A percentile compares a stretch with the other conserved stretches of the same genome.
Evolutionary conservation across 306 rosid species (phyloP).

Genomic region (Vigna reflexopilosa): DNA sequence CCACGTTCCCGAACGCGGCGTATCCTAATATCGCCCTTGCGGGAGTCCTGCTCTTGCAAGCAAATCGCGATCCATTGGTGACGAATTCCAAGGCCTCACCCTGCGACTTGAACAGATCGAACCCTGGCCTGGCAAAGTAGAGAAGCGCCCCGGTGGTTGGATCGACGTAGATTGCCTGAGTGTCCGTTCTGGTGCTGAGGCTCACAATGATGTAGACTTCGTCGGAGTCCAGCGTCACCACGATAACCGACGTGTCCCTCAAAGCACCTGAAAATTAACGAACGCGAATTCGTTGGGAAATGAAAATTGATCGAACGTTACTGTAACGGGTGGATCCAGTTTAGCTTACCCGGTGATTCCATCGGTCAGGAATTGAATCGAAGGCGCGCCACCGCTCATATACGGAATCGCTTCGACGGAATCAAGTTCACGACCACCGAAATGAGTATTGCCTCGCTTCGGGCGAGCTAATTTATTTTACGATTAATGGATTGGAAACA

Average conservation of each 20-base stretch:
- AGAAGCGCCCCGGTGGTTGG: slow-evolving; percentile 92
- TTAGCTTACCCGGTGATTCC: slow-evolving; percentile 21
- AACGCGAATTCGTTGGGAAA: not conserved
- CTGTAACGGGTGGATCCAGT: not conserved
- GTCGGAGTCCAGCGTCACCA: slow-evolving; percentile 78
- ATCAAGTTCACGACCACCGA: not conserved
- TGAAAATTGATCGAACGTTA: not conserved
- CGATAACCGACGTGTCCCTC: slow-evolving; percentile 75
- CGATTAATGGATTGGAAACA: not conserved
- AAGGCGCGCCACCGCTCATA: slow-evolving; percentile 8
- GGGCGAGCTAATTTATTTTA: not conserved
- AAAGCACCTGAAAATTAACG: slow-evolving; percentile 47
- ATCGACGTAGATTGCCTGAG: slow-evolving; percentile 85
- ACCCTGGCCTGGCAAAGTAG: slow-evolving; percentile 60
- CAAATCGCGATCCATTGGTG: slow-evolving; percentile 68
- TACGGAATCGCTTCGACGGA: not conserved
- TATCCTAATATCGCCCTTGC: slow-evolving; percentile 88
- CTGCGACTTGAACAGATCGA: slow-evolving; percentile 78
- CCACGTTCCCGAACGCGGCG: slow-evolving; percentile 79
- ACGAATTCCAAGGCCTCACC: slow-evolving; percentile 70
- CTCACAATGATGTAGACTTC: slow-evolving; percentile 77
- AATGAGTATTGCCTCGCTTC: not conserved
- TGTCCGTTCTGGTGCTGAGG: slow-evolving; percentile 64
- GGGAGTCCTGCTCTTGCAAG: slow-evolving; percentile 54
- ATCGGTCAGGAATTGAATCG: not conserved